These are phyloP conservation scores for Vitis hybrid DNA, from an alignment of 177 flowering plant genomes.

Conservation along the genomic window DNA sequence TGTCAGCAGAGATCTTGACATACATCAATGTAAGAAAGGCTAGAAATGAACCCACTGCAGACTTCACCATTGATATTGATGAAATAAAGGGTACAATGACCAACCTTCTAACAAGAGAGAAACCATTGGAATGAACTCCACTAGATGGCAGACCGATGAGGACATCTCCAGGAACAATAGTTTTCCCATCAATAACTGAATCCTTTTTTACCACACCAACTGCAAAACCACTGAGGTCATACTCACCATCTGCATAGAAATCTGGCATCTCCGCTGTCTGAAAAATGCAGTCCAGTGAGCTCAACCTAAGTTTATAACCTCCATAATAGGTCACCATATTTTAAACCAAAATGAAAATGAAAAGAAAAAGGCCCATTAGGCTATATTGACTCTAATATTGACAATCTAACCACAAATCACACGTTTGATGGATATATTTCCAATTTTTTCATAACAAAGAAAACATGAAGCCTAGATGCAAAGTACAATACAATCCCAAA, in stretches of 20 bases:
- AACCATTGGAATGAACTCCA: constrained; percentile 99
- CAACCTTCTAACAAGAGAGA: constrained; percentile 96
- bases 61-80: too few species aligned
- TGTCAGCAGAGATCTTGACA: not conserved
- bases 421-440: too few species aligned
- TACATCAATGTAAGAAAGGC: too few species aligned
- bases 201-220: constrained; percentile 87
- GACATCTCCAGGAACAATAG: constrained; percentile 78
- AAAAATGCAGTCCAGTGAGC: constrained; percentile 13
- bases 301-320: not conserved
- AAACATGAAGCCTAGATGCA: too few species aligned
- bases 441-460: too few species aligned
- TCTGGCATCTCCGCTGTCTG: constrained; percentile 99
- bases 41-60: too few species aligned
- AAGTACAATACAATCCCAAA: too few species aligned
- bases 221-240: constrained; percentile 97
- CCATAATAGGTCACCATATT: too few species aligned
- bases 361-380: too few species aligned
- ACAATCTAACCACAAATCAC: too few species aligned
- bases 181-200: constrained; percentile 83
- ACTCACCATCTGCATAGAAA: constrained; percentile 88
- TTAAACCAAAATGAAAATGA: too few species aligned
- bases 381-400: too few species aligned
- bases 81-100: not conserved
- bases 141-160: constrained; percentile 94